Conservation (phyloP, 805 yeast species). For the Millerago galiae region DNA sequence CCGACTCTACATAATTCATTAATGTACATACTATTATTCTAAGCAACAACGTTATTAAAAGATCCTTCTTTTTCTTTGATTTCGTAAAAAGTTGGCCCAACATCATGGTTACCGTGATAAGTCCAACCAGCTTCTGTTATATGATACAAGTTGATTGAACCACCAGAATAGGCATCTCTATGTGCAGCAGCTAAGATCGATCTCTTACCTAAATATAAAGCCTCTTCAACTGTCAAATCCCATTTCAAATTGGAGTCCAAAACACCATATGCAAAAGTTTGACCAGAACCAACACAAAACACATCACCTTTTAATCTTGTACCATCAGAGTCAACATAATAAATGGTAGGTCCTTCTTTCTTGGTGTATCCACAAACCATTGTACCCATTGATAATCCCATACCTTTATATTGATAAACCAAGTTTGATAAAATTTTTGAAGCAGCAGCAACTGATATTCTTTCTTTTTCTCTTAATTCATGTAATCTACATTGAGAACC, state of each 20-base stretch:
- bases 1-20: not conserved
- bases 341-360: constrained; percentile 92
- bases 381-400: constrained; percentile 99
- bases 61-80: constrained; percentile 83
- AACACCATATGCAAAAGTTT: constrained; percentile 98
- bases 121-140: constrained; percentile 93
- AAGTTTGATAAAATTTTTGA: constrained; percentile 87
- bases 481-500: constrained; percentile 95
- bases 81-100: constrained; percentile 87
- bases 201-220: constrained; percentile 89
- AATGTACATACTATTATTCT: not conserved
- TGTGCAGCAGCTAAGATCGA: constrained; percentile 96
- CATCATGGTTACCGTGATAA: constrained; percentile 92
- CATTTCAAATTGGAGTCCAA: constrained; percentile 86
- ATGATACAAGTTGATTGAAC: constrained; percentile 88
- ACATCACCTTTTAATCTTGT: constrained; percentile 90
- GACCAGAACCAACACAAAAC: constrained; percentile 98
- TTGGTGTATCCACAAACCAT: constrained; percentile 97
- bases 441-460: constrained; percentile 95
- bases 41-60: constrained; percentile 64
- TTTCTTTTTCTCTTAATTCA: constrained; percentile 89
- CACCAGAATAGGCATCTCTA: constrained; percentile 98
- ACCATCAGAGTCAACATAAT: constrained; percentile 96
- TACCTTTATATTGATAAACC: constrained; percentile 91
- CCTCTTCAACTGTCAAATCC: constrained; percentile 92